Conservation (phyloP, 2,329 filamentous ascomycete species). For the Leptographium flavum region DNA sequence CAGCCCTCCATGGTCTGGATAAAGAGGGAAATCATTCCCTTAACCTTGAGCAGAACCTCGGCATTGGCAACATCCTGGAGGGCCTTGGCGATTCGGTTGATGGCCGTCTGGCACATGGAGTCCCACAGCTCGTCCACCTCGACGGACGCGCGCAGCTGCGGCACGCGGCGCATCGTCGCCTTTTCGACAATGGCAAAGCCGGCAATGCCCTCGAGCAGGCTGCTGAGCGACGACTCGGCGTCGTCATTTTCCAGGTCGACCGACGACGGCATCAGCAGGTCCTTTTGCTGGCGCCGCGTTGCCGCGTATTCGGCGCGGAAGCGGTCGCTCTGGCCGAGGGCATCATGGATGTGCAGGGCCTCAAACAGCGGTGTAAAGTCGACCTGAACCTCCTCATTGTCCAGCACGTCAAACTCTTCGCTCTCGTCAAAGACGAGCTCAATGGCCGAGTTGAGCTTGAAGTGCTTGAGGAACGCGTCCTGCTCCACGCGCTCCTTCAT, state of each 20-base stretch:
- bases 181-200: constrained; percentile 96
- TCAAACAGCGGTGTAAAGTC: constrained; percentile 93
- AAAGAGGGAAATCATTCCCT: constrained; percentile 82
- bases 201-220: constrained; percentile 80
- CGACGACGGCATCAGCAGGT: constrained; percentile 64
- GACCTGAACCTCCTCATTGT: constrained; percentile 89
- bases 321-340: constrained; percentile 79
- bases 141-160: constrained; percentile 64
- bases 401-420: constrained; percentile 87
- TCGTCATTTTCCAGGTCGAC: constrained; percentile 73
- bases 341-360: constrained; percentile 90
- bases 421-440: constrained; percentile 90
- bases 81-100: constrained; percentile 67
- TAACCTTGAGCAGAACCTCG: constrained; percentile 84
- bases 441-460: constrained; percentile 89
- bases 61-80: constrained; percentile 73
- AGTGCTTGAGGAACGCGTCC: constrained; percentile 61
- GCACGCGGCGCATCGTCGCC: constrained; percentile 76
- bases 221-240: constrained; percentile 76
- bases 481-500: constrained; percentile 72
- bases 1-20: constrained; percentile 98
- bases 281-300: constrained; percentile 81
- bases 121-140: constrained; percentile 99
- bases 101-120: constrained; percentile 84
- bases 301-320: constrained; percentile 87